phyloP scores from a whole-genome alignment of 1,284 basidiomycete genomes.

The Apiotrichum veenhuisii region DNA sequence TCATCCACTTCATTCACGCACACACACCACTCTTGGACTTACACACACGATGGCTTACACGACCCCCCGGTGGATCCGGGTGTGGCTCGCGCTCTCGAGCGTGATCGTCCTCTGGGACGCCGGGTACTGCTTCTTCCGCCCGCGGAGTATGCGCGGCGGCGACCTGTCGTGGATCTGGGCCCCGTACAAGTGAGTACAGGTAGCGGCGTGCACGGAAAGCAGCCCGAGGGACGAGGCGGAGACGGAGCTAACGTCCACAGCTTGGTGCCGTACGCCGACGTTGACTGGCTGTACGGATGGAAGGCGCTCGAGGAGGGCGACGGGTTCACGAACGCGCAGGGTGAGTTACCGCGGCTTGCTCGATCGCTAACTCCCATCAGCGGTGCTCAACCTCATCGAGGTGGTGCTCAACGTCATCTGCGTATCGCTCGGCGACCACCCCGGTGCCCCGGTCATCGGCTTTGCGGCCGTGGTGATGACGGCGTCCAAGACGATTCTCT shows the following conservation, averaged over 20 bases:
- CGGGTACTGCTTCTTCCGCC: slow-evolving; percentile 66
- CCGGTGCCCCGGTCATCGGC: slow-evolving; percentile 61
- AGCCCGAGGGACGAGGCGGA: too few relatives aligned
- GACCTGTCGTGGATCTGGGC: slow-evolving; percentile 85
- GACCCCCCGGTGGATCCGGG: slow-evolving; percentile 58
- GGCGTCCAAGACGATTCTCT: slow-evolving; percentile 77
- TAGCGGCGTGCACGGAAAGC: too few relatives aligned
- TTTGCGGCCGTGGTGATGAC: slow-evolving; percentile 72
- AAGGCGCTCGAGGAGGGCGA: slow-evolving; percentile 60
- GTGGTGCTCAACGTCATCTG: slow-evolving; percentile 69
- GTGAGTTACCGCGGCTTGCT: slow-evolving; percentile 49
- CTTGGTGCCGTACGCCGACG: slow-evolving; percentile 47
- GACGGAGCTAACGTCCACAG: slow-evolving; percentile 2
- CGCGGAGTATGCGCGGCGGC: slow-evolving; percentile 67
- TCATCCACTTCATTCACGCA: not conserved
- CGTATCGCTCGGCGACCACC: slow-evolving; percentile 62
- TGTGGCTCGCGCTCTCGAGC: slow-evolving; percentile 65
- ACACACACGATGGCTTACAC: slow-evolving; percentile 14
- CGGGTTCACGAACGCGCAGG: slow-evolving; percentile 84
- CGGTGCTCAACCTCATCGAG: slow-evolving; percentile 75
- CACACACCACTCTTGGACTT: not conserved
- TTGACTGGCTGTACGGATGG: slow-evolving; percentile 71
- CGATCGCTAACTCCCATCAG: slow-evolving; percentile 50
- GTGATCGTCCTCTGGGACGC: slow-evolving; percentile 58
- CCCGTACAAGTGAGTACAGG: slow-evolving; percentile 58